Conservation (phyloP, 306 rosid species). For the Rubus parviflorus region DNA sequence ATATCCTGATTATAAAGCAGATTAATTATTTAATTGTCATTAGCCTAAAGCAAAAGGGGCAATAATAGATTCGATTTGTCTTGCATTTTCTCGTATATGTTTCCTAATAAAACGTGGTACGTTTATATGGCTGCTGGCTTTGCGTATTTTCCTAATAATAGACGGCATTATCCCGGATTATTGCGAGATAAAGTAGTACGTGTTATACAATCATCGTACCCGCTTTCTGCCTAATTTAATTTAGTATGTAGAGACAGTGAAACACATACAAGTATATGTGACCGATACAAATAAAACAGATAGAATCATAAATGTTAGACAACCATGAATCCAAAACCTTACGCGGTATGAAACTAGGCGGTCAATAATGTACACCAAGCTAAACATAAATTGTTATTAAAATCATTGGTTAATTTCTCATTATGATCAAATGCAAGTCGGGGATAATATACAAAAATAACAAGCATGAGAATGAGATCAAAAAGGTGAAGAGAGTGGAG, state of each 20-base stretch:
- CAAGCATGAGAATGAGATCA: constrained; percentile 27
- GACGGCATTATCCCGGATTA: neutral
- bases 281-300: neutral
- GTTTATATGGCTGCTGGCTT: neutral
- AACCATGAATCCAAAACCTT: neutral
- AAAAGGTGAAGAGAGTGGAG: constrained; percentile 17
- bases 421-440: constrained; percentile 10
- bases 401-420: constrained; percentile 14
- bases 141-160: neutral
- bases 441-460: constrained; percentile 18
- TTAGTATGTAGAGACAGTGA: neutral
- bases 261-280: neutral
- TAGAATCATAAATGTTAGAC: neutral
- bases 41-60: constrained; percentile 1
- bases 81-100: neutral
- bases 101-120: neutral
- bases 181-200: neutral
- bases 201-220: neutral
- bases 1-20: neutral
- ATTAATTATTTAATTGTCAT: neutral
- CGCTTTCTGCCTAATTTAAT: no score
- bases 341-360: neutral
- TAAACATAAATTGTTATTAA: neutral
- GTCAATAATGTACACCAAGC: neutral
- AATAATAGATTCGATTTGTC: neutral